Percentiles rank a stretch among this genome's conserved stretches.
Conservation (phyloP, 2,329 filamentous ascomycete species). For the Aspergillus sp. region DNA sequence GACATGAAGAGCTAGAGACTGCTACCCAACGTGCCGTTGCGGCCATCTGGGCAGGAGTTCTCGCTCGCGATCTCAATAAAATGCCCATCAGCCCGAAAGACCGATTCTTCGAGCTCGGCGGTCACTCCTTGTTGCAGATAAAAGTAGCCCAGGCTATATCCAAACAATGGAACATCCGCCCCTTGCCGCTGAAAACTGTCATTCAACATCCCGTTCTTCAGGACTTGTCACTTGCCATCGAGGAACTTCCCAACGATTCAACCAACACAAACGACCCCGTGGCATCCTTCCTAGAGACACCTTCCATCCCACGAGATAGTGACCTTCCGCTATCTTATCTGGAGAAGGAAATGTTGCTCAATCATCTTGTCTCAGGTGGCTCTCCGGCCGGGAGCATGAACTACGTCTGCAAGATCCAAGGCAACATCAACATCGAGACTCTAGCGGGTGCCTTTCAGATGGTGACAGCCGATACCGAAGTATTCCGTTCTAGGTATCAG, state of each 20-base stretch:
- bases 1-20: background rate
- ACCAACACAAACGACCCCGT: background rate
- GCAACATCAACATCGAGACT: background rate
- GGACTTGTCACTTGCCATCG: background rate
- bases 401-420: background rate
- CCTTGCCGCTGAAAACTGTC: background rate
- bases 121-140: conserved; percentile 17
- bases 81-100: conserved; percentile 4
- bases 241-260: background rate
- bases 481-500: background rate
- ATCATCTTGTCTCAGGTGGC: background rate
- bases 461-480: background rate
- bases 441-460: background rate
- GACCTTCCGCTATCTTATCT: background rate
- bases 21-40: conserved; percentile 2
- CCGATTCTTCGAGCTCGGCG: conserved; percentile 15
- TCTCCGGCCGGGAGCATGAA: background rate
- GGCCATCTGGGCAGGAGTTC: background rate
- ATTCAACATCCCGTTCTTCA: background rate
- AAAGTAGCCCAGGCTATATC: background rate
- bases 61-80: background rate
- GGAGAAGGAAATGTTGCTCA: background rate
- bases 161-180: background rate
- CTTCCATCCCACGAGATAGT: background rate
- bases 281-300: background rate